Evolutionary conservation across 2,329 filamentous ascomycete species (phyloP).

Genomic region (Colletotrichum sp.): DNA sequence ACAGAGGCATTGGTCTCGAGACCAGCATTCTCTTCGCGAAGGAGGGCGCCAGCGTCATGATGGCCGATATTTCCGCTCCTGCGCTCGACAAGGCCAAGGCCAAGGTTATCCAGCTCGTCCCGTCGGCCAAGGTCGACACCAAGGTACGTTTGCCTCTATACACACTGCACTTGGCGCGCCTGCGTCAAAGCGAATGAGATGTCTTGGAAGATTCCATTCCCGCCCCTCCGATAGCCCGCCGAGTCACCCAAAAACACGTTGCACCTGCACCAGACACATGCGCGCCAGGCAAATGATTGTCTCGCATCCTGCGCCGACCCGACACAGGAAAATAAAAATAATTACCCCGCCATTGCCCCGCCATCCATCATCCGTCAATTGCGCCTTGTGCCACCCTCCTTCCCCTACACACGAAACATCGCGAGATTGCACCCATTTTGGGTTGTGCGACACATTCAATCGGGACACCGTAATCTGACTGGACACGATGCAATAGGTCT

Average conservation of each 20-base stretch:
- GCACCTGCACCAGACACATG: constrained; percentile 21
- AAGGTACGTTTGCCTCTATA: constrained; percentile 37
- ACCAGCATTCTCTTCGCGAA: constrained; percentile 87
- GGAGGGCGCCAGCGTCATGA: constrained; percentile 84
- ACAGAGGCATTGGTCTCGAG: constrained; percentile 89
- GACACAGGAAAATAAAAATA: not conserved
- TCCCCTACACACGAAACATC: not conserved
- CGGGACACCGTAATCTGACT: not conserved
- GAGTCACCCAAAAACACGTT: constrained; percentile 12
- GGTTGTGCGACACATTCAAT: not conserved
- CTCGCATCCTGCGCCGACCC: not conserved
- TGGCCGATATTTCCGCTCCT: constrained; percentile 82
- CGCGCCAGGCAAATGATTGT: not conserved
- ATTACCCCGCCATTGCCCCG: constrained; percentile 16
- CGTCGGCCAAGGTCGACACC: constrained; percentile 66
- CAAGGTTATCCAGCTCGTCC: constrained; percentile 77
- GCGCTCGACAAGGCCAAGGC: constrained; percentile 77
- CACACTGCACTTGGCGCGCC: not conserved
- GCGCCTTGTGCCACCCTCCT: not conserved
- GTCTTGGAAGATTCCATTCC: not conserved
- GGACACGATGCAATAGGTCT: constrained; percentile 24
- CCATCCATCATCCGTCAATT: not conserved
- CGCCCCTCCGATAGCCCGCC: constrained; percentile 9
- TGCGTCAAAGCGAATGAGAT: constrained; percentile 4
- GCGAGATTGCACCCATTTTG: not conserved